Evolutionary conservation across 805 yeast species (phyloP), one percentile per base, ranked within the genome.

Genomic region (Ogataea polymorpha): DNA sequence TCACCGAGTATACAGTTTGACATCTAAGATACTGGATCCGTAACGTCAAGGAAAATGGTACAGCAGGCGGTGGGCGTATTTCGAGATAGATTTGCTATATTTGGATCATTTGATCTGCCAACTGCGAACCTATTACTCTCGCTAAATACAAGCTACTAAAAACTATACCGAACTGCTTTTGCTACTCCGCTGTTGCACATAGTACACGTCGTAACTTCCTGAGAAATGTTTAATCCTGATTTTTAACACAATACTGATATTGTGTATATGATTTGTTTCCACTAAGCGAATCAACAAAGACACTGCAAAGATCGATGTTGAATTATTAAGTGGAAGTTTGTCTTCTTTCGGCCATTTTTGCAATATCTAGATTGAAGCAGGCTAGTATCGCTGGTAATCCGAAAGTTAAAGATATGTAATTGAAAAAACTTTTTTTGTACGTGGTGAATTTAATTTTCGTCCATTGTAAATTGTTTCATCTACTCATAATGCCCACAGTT

Each of bases 271-370:
- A 20, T 7, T 24, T 57, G 61, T 55, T 35, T 35, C 62, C 64
- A 57, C 63, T 46, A 53, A 58, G 63, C 64, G 63, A 61, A 61
- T 45, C 50, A 56, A 53, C 50, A 28, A 37, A 50, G 15, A 35
- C 16, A 24, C 18, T 11, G 26, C 15, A 14, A 18, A 23, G 35
- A 33, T 41, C 33, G 29, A 45, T 30, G 34, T 44, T 54, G 50
- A 50, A 59, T 59, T 59, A 59, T 54, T 49, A 55, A 51, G 62
- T 40, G 60, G 59, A 28, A 37, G 34, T 17, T 37, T 39, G 35
- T 64, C 68, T 65, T 59, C 70, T 58, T 65, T 62, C 62, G 50
- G 70, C 70, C 70, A 65, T 65, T 65, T 65, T 53, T 65, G 67
- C 68, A 55, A 51, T 49, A 44, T 44, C 46, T 53, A 55, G 65